Conservation (phyloP, 2,329 filamentous ascomycete genomes). For the Fusarium ambrosium region DNA sequence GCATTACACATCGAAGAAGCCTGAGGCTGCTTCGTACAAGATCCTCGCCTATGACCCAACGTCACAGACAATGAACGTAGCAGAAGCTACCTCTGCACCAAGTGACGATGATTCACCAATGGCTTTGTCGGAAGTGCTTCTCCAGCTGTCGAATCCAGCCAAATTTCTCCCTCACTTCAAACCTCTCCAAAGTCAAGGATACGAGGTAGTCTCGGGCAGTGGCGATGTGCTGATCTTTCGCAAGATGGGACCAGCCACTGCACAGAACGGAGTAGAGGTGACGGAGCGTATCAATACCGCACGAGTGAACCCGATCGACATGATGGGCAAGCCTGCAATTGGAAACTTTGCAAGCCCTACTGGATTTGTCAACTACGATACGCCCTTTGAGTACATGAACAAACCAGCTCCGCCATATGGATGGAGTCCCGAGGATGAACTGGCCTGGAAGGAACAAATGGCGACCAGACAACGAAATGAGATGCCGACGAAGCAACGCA, state of each 20-base stretch:
- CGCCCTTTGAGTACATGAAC: conserved; percentile 44
- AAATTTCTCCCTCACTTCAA: conserved; percentile 76
- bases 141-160: conserved; percentile 71
- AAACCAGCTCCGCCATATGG: conserved; percentile 52
- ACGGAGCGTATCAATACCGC: neutral
- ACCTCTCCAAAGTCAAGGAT: conserved; percentile 71
- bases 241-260: conserved; percentile 60
- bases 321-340: conserved; percentile 63
- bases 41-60: conserved; percentile 75
- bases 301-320: conserved; percentile 70
- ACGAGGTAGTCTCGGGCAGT: conserved; percentile 74
- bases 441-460: conserved; percentile 60
- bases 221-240: conserved; percentile 76
- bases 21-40: conserved; percentile 62
- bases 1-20: conserved; percentile 38
- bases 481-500: conserved; percentile 48
- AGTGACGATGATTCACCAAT: conserved; percentile 63
- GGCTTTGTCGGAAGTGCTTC: conserved; percentile 71
- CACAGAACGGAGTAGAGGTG: conserved; percentile 7
- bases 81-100: conserved; percentile 71
- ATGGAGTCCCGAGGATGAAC: conserved; percentile 61
- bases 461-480: conserved; percentile 52
- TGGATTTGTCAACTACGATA: conserved; percentile 74
- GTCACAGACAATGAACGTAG: conserved; percentile 68
- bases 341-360: conserved; percentile 75